These are phyloP conservation scores for Apostasia ramifera DNA, from an alignment of 106 monocot genomes.

Conservation along the genomic window DNA sequence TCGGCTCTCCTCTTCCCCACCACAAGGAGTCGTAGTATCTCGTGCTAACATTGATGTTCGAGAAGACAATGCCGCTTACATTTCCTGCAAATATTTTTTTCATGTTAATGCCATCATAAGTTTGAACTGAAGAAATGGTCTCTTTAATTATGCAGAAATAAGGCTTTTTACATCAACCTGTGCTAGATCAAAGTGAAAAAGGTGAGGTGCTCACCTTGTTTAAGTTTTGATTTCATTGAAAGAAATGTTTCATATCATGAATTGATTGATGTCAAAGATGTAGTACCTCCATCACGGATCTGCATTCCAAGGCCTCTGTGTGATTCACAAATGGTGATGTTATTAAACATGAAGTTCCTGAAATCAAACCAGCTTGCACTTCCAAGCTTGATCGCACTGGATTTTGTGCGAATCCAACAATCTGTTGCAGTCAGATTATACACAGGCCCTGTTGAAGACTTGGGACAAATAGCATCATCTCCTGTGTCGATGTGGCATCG, in stretches of 20 bases:
- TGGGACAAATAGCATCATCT: slow-evolving; percentile 95
- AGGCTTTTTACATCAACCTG: no score
- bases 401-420: slow-evolving; percentile 93
- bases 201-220: no score
- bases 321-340: slow-evolving; percentile 86
- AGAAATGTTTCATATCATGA: not conserved
- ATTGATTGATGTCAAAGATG: not conserved
- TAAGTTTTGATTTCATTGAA: no score
- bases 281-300: slow-evolving; percentile 91
- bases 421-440: slow-evolving; percentile 61
- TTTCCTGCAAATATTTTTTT: slow-evolving; percentile 42
- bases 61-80: slow-evolving; percentile 67
- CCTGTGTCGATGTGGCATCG: slow-evolving; percentile 90
- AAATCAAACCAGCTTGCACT: slow-evolving; percentile 89
- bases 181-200: no score
- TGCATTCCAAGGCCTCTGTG: slow-evolving; percentile 89
- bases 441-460: slow-evolving; percentile 73
- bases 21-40: slow-evolving; percentile 93
- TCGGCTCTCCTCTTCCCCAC: slow-evolving; percentile 99
- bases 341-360: slow-evolving; percentile 43
- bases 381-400: slow-evolving; percentile 81
- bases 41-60: slow-evolving; percentile 86
- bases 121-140: no score
- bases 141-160: no score
- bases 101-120: no score